Evolutionary conservation across 345 rosid species (phyloP).

Genomic region (Microthlaspi erraticum): DNA sequence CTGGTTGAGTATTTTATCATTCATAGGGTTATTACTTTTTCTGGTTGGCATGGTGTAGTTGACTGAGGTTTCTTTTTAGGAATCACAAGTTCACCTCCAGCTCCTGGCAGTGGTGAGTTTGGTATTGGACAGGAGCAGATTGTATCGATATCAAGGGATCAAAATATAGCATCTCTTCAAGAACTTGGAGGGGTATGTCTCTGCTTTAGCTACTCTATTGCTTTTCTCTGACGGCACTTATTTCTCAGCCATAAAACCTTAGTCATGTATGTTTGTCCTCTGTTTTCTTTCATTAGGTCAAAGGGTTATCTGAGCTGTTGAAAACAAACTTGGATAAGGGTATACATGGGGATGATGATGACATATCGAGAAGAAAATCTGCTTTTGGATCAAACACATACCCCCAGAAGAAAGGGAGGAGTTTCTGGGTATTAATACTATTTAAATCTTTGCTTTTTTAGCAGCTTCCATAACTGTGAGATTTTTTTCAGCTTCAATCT

Average conservation of each 20-base stretch:
- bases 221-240: slow-evolving; percentile 15
- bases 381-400: slow-evolving; percentile 91
- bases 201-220: slow-evolving; percentile 29
- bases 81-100: slow-evolving; percentile 39
- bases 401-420: slow-evolving; percentile 89
- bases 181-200: slow-evolving; percentile 81
- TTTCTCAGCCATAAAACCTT: slow-evolving; percentile 22
- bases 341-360: slow-evolving; percentile 71
- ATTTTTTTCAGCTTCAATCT: slow-evolving; percentile 2
- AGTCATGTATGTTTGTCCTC: slow-evolving; percentile 18
- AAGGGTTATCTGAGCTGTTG: slow-evolving; percentile 63
- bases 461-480: slow-evolving; percentile 17
- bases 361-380: slow-evolving; percentile 62
- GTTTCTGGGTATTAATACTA: slow-evolving; percentile 69
- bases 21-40: background rate
- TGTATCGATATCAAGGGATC: slow-evolving; percentile 77
- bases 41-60: slow-evolving; percentile 23
- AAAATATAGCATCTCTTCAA: slow-evolving; percentile 58
- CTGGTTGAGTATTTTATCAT: slow-evolving; percentile 1
- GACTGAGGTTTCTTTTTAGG: slow-evolving; percentile 48
- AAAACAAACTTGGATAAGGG: slow-evolving; percentile 84
- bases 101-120: slow-evolving; percentile 60
- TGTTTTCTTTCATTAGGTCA: slow-evolving; percentile 54
- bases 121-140: slow-evolving; percentile 75
- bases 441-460: background rate